Evolutionary conservation across 352 stramenopile genomes (phyloP), one percentile per base, ranked within the genome.

Genomic region (Pythium apleroticum): DNA sequence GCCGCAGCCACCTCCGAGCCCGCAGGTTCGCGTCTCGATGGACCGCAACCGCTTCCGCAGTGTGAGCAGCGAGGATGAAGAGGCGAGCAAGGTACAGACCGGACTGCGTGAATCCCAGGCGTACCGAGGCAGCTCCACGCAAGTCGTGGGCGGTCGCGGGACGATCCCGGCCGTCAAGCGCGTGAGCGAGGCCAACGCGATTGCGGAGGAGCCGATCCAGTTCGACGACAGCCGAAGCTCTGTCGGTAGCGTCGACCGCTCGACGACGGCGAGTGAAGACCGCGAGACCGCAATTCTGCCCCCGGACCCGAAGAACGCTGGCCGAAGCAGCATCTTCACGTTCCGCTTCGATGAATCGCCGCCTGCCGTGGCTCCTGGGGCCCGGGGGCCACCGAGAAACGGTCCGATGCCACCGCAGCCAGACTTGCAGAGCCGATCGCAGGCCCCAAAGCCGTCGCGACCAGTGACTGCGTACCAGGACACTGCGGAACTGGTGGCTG

Each of bases 301-400:
- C 19, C 50, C 60, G 17, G 60, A 66, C 17, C 60, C 60, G 30
- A 52, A 54, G 30, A 52, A 54, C 17, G 31, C 49, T 17, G 54
- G 52, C 22, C 60, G 60, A 25, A 56, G 60, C 39, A 60, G 60
- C 52, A 66, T 66, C 30, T 66, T 66, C 60, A 59, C 52, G 20
- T 66, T 66, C 52, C 24, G 28, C 6, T 66, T 57, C 20, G 60
- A 66, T 33, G 52, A 60, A 12, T 43, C 28, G 6, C 22, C 24
- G 7, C n/a, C 54, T 28, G 22, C 46, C 0, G 24, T 52, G 8
- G 45, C 24, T 14, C 33, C 31, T 20, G 46, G 59, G 4, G 27
- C 12, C n/a, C 39, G 60, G 17, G 50, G 39, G 8, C 57, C 52
- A 48, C 52, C 50, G 11, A 61, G 30, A 24, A 66, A n/a, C 31